Percentiles rank a stretch among this genome's conserved stretches.
Conservation (phyloP, 306 rosid genomes). For the Boehmeria nivea region DNA sequence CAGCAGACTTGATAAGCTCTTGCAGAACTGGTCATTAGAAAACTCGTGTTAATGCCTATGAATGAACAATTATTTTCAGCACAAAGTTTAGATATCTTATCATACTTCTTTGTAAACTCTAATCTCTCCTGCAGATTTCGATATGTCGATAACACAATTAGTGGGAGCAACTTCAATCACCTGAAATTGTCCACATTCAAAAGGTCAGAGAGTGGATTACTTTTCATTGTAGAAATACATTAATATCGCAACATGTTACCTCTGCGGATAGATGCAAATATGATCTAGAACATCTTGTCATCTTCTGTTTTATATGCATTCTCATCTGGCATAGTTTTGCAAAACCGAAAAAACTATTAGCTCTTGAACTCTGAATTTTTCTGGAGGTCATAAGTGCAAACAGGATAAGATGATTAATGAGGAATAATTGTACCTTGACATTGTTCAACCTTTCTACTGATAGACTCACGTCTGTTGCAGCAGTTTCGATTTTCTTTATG, state of each 20-base stretch:
- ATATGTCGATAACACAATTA: constrained; percentile 65
- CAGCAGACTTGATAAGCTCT: constrained; percentile 55
- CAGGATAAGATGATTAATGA: background rate
- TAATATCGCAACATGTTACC: constrained; percentile 36
- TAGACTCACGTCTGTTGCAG: constrained; percentile 56
- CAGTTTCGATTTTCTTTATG: constrained; percentile 67
- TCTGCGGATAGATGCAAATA: constrained; percentile 54
- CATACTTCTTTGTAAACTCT: constrained; percentile 47
- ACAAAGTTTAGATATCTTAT: background rate
- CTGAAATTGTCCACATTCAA: constrained; percentile 33
- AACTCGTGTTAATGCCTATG: constrained; percentile 16
- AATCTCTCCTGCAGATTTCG: constrained; percentile 65
- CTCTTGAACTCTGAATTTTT: no score
- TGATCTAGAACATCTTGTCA: constrained; percentile 62
- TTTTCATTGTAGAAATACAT: no score
- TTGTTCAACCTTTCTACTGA: constrained; percentile 51
- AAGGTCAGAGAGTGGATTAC: no score
- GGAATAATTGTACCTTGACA: constrained; percentile 33
- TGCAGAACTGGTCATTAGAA: constrained; percentile 53
- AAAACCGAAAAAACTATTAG: no score
- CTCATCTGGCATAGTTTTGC: constrained; percentile 40
- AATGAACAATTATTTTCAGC: no score
- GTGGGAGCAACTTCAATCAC: constrained; percentile 78
- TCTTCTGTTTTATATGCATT: constrained; percentile 44
- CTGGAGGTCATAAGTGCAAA: no score